Percentiles rank a stretch among this genome's conserved stretches.
phyloP scores from a whole-genome alignment of 306 rosid species.

The Ammopiptanthus mongolicus region DNA sequence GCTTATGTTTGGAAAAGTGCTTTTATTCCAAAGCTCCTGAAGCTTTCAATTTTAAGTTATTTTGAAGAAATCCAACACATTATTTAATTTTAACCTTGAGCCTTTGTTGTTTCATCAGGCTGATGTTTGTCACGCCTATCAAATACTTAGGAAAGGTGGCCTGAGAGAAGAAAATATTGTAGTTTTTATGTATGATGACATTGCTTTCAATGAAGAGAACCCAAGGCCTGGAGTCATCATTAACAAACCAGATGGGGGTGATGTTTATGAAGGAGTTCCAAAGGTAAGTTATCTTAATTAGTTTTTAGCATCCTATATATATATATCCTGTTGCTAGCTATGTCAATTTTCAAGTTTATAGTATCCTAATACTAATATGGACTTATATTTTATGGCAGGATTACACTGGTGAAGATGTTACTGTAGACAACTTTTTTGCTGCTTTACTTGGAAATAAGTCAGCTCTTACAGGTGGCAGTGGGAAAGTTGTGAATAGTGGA shows the following conservation, averaged over 20 bases:
- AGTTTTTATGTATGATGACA: constrained; percentile 97
- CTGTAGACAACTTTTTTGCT: constrained; percentile 60
- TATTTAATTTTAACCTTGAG: too few species aligned
- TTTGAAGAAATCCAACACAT: too few species aligned
- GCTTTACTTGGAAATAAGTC: constrained; percentile 81
- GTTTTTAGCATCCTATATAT: background rate
- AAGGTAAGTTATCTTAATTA: constrained; percentile 48
- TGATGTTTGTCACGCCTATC: constrained; percentile 94
- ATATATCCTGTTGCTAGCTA: background rate
- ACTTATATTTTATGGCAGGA: constrained; percentile 49
- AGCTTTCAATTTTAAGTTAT: too few species aligned
- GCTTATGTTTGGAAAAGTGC: too few species aligned
- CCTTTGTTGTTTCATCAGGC: too few species aligned
- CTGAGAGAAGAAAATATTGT: constrained; percentile 90
- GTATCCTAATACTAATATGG: background rate
- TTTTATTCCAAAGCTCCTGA: too few species aligned
- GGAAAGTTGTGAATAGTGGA: constrained; percentile 91
- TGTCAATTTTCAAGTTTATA: background rate
- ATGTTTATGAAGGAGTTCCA: constrained; percentile 91
- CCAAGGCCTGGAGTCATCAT: constrained; percentile 91
- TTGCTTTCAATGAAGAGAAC: constrained; percentile 69
- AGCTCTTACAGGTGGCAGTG: constrained; percentile 85
- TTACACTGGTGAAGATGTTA: constrained; percentile 76
- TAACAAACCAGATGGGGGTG: constrained; percentile 78
- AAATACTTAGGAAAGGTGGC: constrained; percentile 74